Conservation (phyloP, 2,329 filamentous ascomycete genomes). For the Aspergillus tamarii region DNA sequence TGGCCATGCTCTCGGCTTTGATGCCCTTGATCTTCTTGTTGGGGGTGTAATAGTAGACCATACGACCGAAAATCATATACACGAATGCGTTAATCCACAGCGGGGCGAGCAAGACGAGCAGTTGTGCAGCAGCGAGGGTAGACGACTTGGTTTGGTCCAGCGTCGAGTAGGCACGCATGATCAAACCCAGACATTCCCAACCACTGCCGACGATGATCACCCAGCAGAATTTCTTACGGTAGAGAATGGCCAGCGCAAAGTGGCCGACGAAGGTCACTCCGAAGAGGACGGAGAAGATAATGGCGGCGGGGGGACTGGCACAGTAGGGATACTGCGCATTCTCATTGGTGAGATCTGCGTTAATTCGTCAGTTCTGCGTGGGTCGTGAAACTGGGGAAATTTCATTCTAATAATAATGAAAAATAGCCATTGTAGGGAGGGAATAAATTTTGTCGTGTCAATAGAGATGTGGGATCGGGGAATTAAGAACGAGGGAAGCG, state of each 20-base stretch:
- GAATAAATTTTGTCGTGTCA: not conserved
- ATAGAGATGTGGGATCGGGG: not conserved
- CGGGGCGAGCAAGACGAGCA: conserved; percentile 8
- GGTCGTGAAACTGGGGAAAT: too few species aligned
- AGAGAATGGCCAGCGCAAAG: conserved; percentile 39
- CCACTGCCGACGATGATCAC: conserved; percentile 49
- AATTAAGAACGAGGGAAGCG: not conserved
- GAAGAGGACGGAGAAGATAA: conserved; percentile 42
- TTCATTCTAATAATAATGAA: not conserved
- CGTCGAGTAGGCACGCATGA: conserved; percentile 30
- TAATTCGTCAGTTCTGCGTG: not conserved
- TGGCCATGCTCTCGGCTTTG: conserved; percentile 41
- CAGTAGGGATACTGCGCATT: conserved; percentile 32
- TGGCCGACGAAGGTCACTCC: conserved; percentile 29
- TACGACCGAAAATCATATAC: conserved; percentile 52
- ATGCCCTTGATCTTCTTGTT: conserved; percentile 42
- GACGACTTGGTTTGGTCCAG: not conserved
- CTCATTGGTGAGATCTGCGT: not conserved
- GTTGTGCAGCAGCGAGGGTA: not conserved
- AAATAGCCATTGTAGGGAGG: not conserved
- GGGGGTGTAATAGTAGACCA: conserved; percentile 50
- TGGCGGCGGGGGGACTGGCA: conserved; percentile 40
- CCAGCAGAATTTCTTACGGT: conserved; percentile 45
- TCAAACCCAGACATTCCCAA: conserved; percentile 50
- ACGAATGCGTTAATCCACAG: conserved; percentile 49